These are phyloP conservation scores for Floccularia luteovirens DNA, from an alignment of 768 basidiomycete species.

Conservation along the genomic window DNA sequence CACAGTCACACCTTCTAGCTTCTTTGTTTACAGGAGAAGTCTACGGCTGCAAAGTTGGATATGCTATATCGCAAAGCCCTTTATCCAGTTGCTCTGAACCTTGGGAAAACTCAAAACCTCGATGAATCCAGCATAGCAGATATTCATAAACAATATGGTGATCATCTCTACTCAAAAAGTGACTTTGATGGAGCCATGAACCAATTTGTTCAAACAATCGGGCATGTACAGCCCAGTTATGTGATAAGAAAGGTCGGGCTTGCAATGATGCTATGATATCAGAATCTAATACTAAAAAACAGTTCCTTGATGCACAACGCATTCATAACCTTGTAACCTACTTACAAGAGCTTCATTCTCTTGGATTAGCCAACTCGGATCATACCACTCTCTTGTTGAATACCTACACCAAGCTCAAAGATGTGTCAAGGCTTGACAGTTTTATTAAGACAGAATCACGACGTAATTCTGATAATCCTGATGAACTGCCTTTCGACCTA, in stretches of 20 bases:
- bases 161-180: slow-evolving; percentile 83
- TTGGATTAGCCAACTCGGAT: slow-evolving; percentile 88
- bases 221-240: slow-evolving; percentile 86
- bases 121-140: slow-evolving; percentile 74
- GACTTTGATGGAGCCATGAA: slow-evolving; percentile 93
- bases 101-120: slow-evolving; percentile 75
- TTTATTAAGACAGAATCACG: slow-evolving; percentile 88
- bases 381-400: slow-evolving; percentile 96
- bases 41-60: slow-evolving; percentile 79
- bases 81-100: slow-evolving; percentile 73
- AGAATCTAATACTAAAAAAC: not conserved
- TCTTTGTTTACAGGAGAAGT: slow-evolving; percentile 63
- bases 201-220: slow-evolving; percentile 88
- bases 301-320: slow-evolving; percentile 96
- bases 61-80: slow-evolving; percentile 75
- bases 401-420: slow-evolving; percentile 95
- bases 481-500: slow-evolving; percentile 90
- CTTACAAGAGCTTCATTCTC: slow-evolving; percentile 88
- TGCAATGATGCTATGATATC: slow-evolving; percentile 2
- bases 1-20: slow-evolving; percentile 31
- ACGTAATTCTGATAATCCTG: slow-evolving; percentile 34
- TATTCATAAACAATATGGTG: slow-evolving; percentile 86
- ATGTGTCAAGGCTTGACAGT: slow-evolving; percentile 77
- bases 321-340: slow-evolving; percentile 95
- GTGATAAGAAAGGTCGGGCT: slow-evolving; percentile 84